These are phyloP conservation scores for Aspergillus fischeri DNA, from an alignment of 2,329 filamentous ascomycete species.

Conservation along the genomic window DNA sequence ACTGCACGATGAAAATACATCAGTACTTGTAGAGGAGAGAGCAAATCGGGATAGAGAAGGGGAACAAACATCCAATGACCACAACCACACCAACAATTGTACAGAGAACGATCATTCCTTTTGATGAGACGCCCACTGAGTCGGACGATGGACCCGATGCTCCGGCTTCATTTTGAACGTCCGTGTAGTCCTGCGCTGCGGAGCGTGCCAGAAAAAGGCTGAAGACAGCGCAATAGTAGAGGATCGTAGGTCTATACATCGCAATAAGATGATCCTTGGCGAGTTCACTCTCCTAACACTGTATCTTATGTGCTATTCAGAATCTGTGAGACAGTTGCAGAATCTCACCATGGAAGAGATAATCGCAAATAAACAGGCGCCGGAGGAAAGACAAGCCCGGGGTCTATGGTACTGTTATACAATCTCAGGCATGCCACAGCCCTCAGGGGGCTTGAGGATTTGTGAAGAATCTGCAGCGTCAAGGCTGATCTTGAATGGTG, in stretches of 20 bases:
- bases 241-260: conserved; percentile 4
- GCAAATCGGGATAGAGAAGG: background rate
- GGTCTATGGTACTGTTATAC: background rate
- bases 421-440: background rate
- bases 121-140: conserved; percentile 9
- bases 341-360: background rate
- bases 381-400: background rate
- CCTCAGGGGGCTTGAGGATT: background rate
- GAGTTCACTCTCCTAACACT: background rate
- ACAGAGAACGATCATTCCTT: conserved; percentile 18
- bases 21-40: background rate
- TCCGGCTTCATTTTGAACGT: conserved; percentile 10
- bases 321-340: background rate
- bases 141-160: conserved; percentile 7
- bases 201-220: conserved; percentile 6
- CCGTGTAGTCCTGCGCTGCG: conserved; percentile 12
- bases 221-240: background rate
- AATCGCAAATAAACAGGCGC: background rate
- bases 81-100: conserved; percentile 17
- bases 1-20: conserved; percentile 5
- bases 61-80: conserved; percentile 15
- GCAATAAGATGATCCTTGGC: background rate
- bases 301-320: background rate
- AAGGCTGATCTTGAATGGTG: background rate
- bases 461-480: background rate